Evolutionary conservation across 2,329 filamentous ascomycete species (phyloP).

Genomic region (Hypoxylon sp.): DNA sequence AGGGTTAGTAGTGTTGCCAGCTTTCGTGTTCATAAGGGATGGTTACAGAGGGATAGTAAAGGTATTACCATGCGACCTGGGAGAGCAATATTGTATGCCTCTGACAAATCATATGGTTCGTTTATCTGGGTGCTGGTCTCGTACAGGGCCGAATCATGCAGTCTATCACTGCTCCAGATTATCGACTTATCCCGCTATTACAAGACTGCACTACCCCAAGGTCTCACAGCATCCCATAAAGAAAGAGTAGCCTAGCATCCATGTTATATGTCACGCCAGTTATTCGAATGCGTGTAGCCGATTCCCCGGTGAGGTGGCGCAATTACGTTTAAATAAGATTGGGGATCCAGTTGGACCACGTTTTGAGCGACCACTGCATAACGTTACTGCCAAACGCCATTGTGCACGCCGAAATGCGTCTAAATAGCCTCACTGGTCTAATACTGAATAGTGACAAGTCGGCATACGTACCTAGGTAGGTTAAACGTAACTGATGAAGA

Average conservation of each 20-base stretch:
- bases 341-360: not conserved
- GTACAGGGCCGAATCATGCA: slow-evolving; percentile 1
- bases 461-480: too few relatives aligned
- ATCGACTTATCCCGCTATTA: not conserved
- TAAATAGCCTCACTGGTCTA: not conserved
- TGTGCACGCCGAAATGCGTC: not conserved
- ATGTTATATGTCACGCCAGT: not conserved
- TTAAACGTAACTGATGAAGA: not conserved
- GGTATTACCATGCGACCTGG: slow-evolving; percentile 1
- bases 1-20: not conserved
- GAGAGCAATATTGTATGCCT: not conserved
- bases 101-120: not conserved
- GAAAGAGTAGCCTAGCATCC: not conserved
- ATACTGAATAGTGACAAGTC: not conserved
- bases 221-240: not conserved
- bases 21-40: not conserved
- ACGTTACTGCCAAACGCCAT: not conserved
- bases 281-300: not conserved
- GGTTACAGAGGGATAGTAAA: slow-evolving; percentile 1
- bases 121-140: not conserved
- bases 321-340: not conserved
- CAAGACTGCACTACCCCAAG: not conserved
- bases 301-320: not conserved
- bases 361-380: not conserved
- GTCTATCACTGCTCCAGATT: not conserved